These are phyloP conservation scores for Colletotrichum sp. DNA, from an alignment of 2,329 filamentous ascomycete species.

Conservation along the genomic window DNA sequence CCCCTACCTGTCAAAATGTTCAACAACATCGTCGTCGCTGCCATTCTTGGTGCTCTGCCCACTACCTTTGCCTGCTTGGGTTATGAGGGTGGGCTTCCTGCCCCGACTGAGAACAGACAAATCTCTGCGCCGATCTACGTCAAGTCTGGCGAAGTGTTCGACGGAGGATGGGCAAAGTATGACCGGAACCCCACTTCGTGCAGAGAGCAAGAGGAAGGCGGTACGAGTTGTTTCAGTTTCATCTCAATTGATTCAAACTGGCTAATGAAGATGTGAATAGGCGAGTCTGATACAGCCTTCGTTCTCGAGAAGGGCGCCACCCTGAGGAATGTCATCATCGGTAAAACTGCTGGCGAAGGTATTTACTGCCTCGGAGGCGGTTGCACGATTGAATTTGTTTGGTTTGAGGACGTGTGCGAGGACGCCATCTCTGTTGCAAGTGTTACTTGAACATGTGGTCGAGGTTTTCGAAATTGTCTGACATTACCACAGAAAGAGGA, in stretches of 20 bases:
- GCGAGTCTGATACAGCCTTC: conserved; percentile 47
- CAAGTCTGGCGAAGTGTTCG: conserved; percentile 29
- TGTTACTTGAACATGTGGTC: accelerated
- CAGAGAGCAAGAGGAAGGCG: conserved; percentile 43
- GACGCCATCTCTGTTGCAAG: conserved; percentile 27
- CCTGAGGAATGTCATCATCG: conserved; percentile 52
- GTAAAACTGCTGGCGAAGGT: conserved; percentile 31
- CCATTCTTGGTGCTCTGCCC: background rate
- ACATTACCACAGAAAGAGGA: conserved; percentile 21
- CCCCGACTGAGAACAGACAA: conserved; percentile 28
- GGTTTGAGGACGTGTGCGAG: conserved; percentile 30
- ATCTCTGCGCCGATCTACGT: conserved; percentile 34
- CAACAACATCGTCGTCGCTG: background rate
- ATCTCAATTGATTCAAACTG: no score
- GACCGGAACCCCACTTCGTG: conserved; percentile 41
- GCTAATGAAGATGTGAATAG: no score
- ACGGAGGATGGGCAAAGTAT: conserved; percentile 34
- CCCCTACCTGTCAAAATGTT: background rate
- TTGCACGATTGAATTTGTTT: conserved; percentile 29
- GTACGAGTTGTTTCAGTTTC: background rate
- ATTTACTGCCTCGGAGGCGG: conserved; percentile 29
- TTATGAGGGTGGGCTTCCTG: conserved; percentile 33
- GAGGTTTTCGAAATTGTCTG: accelerated
- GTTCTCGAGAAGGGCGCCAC: conserved; percentile 45
- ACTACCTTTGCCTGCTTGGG: conserved; percentile 28